These are phyloP conservation scores for Saksenaea oblongispora DNA, from an alignment of 371 early-diverging fungal species.

Conservation along the genomic window DNA sequence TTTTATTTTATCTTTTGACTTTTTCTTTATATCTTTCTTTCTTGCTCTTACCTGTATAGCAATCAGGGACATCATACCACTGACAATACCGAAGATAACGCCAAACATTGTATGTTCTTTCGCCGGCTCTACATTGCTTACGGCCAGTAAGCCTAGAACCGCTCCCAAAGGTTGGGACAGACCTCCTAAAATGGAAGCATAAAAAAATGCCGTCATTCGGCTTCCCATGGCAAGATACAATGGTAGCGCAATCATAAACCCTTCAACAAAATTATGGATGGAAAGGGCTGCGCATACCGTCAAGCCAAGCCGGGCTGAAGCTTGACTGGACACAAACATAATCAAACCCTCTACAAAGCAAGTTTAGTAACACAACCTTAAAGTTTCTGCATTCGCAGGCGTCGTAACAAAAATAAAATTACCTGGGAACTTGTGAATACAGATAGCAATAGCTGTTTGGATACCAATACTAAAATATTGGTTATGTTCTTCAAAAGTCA, in stretches of 20 bases:
- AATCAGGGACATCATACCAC: conserved; percentile 76
- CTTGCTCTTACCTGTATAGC: conserved; percentile 39
- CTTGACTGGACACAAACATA: conserved; percentile 70
- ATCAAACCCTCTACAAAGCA: conserved; percentile 68
- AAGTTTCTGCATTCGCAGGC: background rate
- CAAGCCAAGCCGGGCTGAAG: conserved; percentile 64
- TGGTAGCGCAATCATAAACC: conserved; percentile 76
- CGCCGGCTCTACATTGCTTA: conserved; percentile 39
- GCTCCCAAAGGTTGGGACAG: conserved; percentile 70
- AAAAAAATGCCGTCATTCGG: conserved; percentile 59
- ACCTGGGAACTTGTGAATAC: conserved; percentile 80
- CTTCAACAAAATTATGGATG: conserved; percentile 83
- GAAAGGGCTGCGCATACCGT: conserved; percentile 75
- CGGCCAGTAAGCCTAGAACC: conserved; percentile 51
- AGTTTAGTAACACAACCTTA: background rate
- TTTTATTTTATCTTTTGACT: background rate
- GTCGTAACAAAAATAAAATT: conserved; percentile 10
- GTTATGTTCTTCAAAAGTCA: conserved; percentile 1
- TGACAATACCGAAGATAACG: conserved; percentile 55
- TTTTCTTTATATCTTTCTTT: background rate
- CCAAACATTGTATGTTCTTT: conserved; percentile 52
- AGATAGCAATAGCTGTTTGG: conserved; percentile 80
- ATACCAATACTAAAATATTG: conserved; percentile 55
- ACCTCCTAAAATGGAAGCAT: conserved; percentile 69
- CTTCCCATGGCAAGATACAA: conserved; percentile 68